A percentile compares a stretch with the other conserved stretches of the same genome.
phyloP scores from a whole-genome alignment of 2,329 filamentous ascomycete species.

The Cercospora sp. region DNA sequence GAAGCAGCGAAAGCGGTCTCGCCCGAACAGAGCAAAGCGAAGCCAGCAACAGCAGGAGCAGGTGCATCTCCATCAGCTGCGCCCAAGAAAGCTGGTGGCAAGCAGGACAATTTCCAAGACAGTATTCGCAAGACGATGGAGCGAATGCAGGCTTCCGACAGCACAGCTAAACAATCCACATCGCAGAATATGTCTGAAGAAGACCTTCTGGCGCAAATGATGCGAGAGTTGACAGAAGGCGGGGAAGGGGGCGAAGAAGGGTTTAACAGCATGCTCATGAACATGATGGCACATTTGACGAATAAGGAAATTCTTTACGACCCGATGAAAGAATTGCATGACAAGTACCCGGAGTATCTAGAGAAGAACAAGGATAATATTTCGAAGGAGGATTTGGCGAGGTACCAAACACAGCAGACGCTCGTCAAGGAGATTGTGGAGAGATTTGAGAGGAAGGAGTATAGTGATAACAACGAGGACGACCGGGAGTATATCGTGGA shows the following conservation, averaged over 20 bases:
- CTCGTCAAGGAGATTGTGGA: slow-evolving; percentile 83
- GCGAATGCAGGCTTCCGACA: slow-evolving; percentile 86
- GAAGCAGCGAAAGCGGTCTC: slow-evolving; percentile 38
- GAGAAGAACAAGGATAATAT: slow-evolving; percentile 71
- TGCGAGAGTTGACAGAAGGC: slow-evolving; percentile 79
- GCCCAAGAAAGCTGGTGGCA: slow-evolving; percentile 13
- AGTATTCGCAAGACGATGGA: slow-evolving; percentile 94
- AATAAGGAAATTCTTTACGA: slow-evolving; percentile 98
- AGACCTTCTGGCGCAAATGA: slow-evolving; percentile 86
- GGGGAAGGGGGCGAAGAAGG: slow-evolving; percentile 71
- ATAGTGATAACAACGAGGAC: slow-evolving; percentile 75
- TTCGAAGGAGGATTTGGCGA: slow-evolving; percentile 67
- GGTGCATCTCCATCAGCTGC: not conserved
- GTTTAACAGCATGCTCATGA: slow-evolving; percentile 90
- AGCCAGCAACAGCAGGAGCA: slow-evolving; percentile 24
- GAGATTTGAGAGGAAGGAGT: slow-evolving; percentile 81
- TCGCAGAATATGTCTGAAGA: slow-evolving; percentile 58
- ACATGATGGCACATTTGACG: slow-evolving; percentile 98
- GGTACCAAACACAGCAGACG: slow-evolving; percentile 77
- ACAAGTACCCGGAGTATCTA: slow-evolving; percentile 91
- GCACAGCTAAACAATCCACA: slow-evolving; percentile 78
- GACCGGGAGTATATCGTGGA: slow-evolving; percentile 94
- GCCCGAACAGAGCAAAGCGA: slow-evolving; percentile 23
- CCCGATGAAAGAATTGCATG: slow-evolving; percentile 94
- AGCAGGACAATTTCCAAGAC: slow-evolving; percentile 73